A percentile compares a stretch with the other conserved stretches of the same genome.
Conservation (phyloP, 345 rosid genomes). For the Tarenaya hassleriana region DNA sequence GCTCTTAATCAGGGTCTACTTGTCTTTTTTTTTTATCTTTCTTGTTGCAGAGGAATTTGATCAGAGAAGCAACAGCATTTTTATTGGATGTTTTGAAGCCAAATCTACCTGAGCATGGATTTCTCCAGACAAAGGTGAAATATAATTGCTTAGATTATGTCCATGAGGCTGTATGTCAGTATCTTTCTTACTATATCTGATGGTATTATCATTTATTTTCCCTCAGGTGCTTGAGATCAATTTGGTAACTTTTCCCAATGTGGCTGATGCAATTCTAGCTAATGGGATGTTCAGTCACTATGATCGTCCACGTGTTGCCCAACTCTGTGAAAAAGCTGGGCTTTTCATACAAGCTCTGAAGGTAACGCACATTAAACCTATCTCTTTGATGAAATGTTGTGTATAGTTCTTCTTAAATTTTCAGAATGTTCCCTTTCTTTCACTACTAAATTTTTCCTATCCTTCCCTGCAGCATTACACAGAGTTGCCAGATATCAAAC, state of each 20-base stretch:
- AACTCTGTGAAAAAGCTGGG: conserved; percentile 99
- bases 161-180: not conserved
- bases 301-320: conserved; percentile 94
- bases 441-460: not conserved
- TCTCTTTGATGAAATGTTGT: not conserved
- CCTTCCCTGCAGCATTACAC: conserved; percentile 75
- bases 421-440: conserved; percentile 1
- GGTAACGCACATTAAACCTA: conserved; percentile 30
- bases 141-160: not conserved
- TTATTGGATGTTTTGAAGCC: conserved; percentile 94
- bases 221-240: conserved; percentile 93
- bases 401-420: conserved; percentile 7
- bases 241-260: conserved; percentile 95
- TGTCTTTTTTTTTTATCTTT: not conserved
- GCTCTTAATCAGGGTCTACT: no score
- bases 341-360: conserved; percentile 84
- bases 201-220: conserved; percentile 1
- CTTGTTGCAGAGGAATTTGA: conserved; percentile 70
- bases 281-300: conserved; percentile 97
- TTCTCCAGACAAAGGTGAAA: conserved; percentile 82
- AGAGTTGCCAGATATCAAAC: conserved; percentile 94
- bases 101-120: conserved; percentile 88
- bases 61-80: conserved; percentile 98
- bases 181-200: conserved; percentile 4
- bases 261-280: conserved; percentile 96